Conservation (phyloP, 306 rosid genomes). For the Canavalia ensiformis region DNA sequence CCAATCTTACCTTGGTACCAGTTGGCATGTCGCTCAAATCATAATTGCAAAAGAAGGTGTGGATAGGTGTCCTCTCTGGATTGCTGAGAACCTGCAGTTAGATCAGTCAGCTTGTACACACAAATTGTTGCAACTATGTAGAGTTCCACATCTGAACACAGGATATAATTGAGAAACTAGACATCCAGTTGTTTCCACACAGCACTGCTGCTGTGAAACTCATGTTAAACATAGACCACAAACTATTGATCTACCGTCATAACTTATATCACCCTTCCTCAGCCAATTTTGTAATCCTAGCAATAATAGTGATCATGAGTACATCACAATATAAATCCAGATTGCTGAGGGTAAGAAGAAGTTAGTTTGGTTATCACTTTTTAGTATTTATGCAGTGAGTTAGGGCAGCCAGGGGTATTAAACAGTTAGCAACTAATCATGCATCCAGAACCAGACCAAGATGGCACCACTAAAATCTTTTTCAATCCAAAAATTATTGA, state of each 20-base stretch:
- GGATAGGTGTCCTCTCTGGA: slow-evolving; percentile 93
- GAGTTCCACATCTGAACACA: slow-evolving; percentile 9
- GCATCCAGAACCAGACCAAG: slow-evolving; percentile 30
- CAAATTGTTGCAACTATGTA: slow-evolving; percentile 34
- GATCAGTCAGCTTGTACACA: slow-evolving; percentile 39
- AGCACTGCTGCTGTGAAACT: slow-evolving; percentile 1
- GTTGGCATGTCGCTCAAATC: slow-evolving; percentile 94
- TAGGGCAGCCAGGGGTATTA: slow-evolving; percentile 1
- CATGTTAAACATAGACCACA: slow-evolving; percentile 26
- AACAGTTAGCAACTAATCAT: background rate
- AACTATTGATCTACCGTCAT: background rate
- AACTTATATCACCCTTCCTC: background rate
- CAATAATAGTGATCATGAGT: background rate
- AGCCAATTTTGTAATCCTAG: slow-evolving; percentile 9
- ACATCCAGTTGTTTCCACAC: slow-evolving; percentile 19
- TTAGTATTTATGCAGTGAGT: slow-evolving; percentile 13
- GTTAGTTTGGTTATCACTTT: background rate
- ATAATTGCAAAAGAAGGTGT: slow-evolving; percentile 84
- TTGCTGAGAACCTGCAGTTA: slow-evolving; percentile 87
- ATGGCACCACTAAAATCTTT: background rate
- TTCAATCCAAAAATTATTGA: background rate
- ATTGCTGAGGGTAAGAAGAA: background rate
- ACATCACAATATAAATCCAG: background rate
- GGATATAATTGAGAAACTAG: slow-evolving; percentile 34
- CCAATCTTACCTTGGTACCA: slow-evolving; percentile 77